Evolutionary conservation across 495 filamentous ascomycete genomes (phyloP).

Genomic region (Pseudomonodictys pantanalensis): DNA sequence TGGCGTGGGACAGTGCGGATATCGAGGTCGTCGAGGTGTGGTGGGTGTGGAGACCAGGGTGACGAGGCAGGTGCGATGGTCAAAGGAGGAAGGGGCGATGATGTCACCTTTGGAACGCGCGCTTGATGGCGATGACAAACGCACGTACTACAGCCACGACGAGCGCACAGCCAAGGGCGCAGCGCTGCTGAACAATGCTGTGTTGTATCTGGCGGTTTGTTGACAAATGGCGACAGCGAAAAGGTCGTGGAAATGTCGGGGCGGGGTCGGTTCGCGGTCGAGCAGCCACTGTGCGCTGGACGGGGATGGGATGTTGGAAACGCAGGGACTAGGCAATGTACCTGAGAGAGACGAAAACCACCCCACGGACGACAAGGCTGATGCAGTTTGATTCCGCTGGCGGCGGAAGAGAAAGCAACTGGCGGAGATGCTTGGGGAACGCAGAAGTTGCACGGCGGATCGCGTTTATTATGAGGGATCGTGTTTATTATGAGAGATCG

Average conservation of each 20-base stretch:
- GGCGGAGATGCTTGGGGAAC: background rate
- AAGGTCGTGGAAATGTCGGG: background rate
- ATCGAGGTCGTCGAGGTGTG: background rate
- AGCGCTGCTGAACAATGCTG: no score
- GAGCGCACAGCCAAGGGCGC: background rate
- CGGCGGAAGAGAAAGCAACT: background rate
- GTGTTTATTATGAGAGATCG: background rate
- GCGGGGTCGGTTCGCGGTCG: background rate
- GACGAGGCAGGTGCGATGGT: background rate
- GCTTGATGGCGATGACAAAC: background rate
- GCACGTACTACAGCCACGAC: no score
- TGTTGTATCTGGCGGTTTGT: no score
- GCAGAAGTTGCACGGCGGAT: constrained; percentile 1
- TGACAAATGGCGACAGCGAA: no score
- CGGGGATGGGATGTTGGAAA: background rate
- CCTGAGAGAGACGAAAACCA: background rate
- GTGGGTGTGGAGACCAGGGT: background rate
- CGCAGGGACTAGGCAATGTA: background rate
- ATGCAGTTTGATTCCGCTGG: background rate
- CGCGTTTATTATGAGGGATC: constrained; percentile 1
- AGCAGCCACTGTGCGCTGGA: background rate
- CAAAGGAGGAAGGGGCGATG: background rate
- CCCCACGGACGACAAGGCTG: constrained; percentile 10
- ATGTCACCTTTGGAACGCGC: background rate
- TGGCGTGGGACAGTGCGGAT: background rate